A percentile compares a stretch with the other conserved stretches of the same genome.
Conservation (phyloP, 2,329 filamentous ascomycete species). For the Aspergillus fijiensis region DNA sequence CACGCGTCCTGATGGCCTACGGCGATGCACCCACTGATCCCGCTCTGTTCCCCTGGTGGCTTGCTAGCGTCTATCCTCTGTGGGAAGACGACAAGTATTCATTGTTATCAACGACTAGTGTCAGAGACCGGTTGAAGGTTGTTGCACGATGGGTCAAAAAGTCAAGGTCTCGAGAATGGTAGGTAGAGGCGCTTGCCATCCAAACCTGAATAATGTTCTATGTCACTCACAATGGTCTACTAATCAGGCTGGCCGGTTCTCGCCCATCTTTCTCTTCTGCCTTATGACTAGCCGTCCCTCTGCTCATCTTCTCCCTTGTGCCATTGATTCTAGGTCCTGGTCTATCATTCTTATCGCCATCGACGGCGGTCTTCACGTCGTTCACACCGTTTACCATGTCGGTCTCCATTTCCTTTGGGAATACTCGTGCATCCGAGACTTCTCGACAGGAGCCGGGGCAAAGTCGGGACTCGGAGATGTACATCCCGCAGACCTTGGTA, state of each 20-base stretch:
- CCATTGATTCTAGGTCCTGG: slow-evolving; percentile 27
- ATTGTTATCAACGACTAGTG: slow-evolving; percentile 70
- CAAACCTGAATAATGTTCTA: slow-evolving; percentile 4
- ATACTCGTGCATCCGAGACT: slow-evolving; percentile 12
- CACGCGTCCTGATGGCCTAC: slow-evolving; percentile 70
- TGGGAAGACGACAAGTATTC: slow-evolving; percentile 76
- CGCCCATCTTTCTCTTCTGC: slow-evolving; percentile 37
- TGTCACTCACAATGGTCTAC: slow-evolving; percentile 15
- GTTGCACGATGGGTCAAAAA: slow-evolving; percentile 75
- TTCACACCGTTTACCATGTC: slow-evolving; percentile 39
- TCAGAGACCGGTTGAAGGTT: slow-evolving; percentile 78
- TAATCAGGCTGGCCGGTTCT: slow-evolving; percentile 30
- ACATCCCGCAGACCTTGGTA: slow-evolving; percentile 35
- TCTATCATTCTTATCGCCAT: slow-evolving; percentile 14
- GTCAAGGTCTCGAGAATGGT: slow-evolving; percentile 71
- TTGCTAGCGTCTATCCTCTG: slow-evolving; percentile 77
- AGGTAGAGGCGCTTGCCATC: slow-evolving; percentile 40
- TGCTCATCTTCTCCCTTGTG: slow-evolving; percentile 35
- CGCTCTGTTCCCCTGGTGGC: slow-evolving; percentile 83
- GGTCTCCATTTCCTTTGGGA: slow-evolving; percentile 35
- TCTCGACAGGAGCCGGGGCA: slow-evolving; percentile 6
- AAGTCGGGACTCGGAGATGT: slow-evolving; percentile 18
- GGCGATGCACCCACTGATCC: slow-evolving; percentile 76
- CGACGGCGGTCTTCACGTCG: slow-evolving; percentile 32
- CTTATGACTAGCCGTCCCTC: slow-evolving; percentile 47